Evolutionary conservation across 306 rosid genomes (phyloP).

Genomic region (Casuarina equisetifolia): DNA sequence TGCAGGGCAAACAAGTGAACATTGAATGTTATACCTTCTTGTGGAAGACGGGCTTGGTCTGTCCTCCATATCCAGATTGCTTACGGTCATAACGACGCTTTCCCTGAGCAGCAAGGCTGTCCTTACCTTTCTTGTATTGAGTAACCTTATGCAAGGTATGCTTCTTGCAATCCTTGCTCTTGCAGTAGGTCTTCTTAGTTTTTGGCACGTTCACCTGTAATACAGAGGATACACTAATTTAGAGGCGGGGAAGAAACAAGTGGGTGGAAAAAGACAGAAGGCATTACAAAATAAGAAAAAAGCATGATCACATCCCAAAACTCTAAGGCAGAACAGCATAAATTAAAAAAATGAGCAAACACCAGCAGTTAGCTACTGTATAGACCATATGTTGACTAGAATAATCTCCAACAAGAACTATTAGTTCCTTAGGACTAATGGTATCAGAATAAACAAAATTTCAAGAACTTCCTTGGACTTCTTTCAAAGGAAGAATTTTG

Average conservation of each 20-base stretch:
- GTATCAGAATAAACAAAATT: not conserved
- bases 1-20: not conserved
- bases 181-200: slow-evolving; percentile 63
- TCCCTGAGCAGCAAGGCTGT: slow-evolving; percentile 25
- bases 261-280: not conserved
- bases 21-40: slow-evolving; percentile 12
- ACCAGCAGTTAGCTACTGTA: no score
- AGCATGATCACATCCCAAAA: not conserved
- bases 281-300: not conserved
- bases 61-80: slow-evolving; percentile 5
- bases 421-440: no score
- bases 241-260: not conserved
- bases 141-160: slow-evolving; percentile 58
- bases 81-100: slow-evolving; percentile 8
- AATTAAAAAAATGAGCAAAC: no score
- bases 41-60: slow-evolving; percentile 10
- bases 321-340: not conserved
- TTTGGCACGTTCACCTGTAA: slow-evolving; percentile 59
- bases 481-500: not conserved
- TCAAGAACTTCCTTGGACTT: not conserved
- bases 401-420: no score
- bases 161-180: slow-evolving; percentile 55
- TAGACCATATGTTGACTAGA: no score
- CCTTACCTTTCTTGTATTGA: slow-evolving; percentile 60
- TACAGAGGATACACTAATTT: not conserved